Evolutionary conservation across 768 basidiomycete genomes (phyloP), one percentile per base, ranked within the genome.

Genomic region (Agrocybe praecox): DNA sequence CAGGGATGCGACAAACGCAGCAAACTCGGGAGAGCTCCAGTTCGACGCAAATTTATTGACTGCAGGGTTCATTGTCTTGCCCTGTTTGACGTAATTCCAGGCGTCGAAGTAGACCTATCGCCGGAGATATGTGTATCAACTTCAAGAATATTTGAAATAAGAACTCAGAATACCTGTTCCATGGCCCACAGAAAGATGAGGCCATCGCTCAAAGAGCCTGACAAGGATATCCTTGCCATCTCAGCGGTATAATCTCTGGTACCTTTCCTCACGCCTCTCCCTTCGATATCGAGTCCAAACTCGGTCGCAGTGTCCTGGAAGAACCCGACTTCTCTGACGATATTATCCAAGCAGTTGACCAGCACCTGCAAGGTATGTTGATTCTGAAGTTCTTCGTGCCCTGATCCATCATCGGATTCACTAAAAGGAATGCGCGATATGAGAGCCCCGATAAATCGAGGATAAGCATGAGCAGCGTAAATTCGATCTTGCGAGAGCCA

Each of bases 171-270:
- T 53, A 89, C 89, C 74, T 82, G 79, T 67, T 91, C 90, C 89
- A 91, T 91, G 0, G 86, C 86, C 89, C 89, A 91, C 14, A 92
- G 70, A 58, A 92, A 86, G 1, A 91, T 74, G 19, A 92, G 69
- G 0, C 86, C 87, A 42, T 92, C 89, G 48, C 82, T 79, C 18
- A 89, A 60, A 0, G 71, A 74, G 3, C 76, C 80, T 15, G 70
- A 63, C 6, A 74, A 70, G 2, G 77, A 76, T 2, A 85, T 71
- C 6, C 84, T 76, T 2, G 77, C 77, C 84, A 92, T 86, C 68
- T 89, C 87, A 10, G 89, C 88, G 1, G 87, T 85, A 61, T 90
- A 91, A 55, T 86, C 82, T 60, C 81, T 76, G 9, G 90, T 92
- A 9, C 76, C 81, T 61, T 84, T 84, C 51, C 83, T 72, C 61